A percentile compares a stretch with the other conserved stretches of the same genome.
These are phyloP conservation scores for Plectranthus barbatus DNA, from an alignment of 257 asterid species.

Conservation along the genomic window DNA sequence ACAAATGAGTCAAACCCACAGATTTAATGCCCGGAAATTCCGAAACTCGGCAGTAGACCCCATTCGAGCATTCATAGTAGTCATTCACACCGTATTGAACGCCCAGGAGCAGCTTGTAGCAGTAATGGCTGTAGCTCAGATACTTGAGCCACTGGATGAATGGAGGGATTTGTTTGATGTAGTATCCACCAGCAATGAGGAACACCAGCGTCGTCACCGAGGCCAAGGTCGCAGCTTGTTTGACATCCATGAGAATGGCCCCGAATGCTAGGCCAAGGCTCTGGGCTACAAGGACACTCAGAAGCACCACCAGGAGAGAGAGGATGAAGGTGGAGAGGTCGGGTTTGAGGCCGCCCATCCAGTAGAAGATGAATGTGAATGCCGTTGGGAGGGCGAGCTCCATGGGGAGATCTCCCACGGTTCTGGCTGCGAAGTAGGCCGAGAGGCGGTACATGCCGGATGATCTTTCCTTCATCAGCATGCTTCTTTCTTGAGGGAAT, in stretches of 20 bases:
- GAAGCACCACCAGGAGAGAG: constrained; percentile 68
- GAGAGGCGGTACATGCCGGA: constrained; percentile 97
- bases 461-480: constrained; percentile 84
- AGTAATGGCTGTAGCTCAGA: constrained; percentile 81
- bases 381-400: constrained; percentile 93
- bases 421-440: constrained; percentile 78
- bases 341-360: constrained; percentile 98
- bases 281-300: constrained; percentile 87
- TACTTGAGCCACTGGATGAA: constrained; percentile 83
- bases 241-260: constrained; percentile 90
- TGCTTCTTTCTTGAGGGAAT: constrained; percentile 86
- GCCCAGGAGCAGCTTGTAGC: constrained; percentile 79
- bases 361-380: constrained; percentile 80
- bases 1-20: constrained; percentile 54
- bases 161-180: constrained; percentile 71
- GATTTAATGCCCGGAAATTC: constrained; percentile 68
- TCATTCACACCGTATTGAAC: constrained; percentile 64
- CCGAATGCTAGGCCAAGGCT: constrained; percentile 87
- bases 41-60: constrained; percentile 53
- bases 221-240: constrained; percentile 89
- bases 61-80: constrained; percentile 64
- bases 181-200: constrained; percentile 94
- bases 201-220: constrained; percentile 87
- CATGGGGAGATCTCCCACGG: constrained; percentile 82
- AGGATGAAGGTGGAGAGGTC: constrained; percentile 68